These are phyloP conservation scores for Adansonia gregorii DNA, from an alignment of 441 rosid species.

Conservation along the genomic window DNA sequence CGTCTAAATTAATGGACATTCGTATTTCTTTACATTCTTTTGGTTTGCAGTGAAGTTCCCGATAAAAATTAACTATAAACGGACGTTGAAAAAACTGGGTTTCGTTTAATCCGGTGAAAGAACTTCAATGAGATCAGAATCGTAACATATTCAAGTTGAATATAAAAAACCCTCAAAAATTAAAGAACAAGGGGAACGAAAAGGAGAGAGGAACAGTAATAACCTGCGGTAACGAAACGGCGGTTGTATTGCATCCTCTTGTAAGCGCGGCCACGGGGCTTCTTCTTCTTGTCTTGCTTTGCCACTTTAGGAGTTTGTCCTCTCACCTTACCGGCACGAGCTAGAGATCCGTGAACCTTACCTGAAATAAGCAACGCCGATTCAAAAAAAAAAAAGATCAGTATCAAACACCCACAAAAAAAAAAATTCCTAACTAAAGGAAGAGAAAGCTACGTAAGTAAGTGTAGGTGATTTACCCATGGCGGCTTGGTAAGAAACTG, in stretches of 20 bases:
- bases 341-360: conserved; percentile 90
- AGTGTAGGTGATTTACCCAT: conserved; percentile 41
- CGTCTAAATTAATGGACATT: not conserved
- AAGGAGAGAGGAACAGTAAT: not conserved
- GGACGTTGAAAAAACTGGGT: not conserved
- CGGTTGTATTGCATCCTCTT: conserved; percentile 89
- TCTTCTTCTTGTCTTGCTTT: conserved; percentile 85
- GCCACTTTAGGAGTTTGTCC: conserved; percentile 87
- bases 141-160: not conserved
- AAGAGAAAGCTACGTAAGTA: not conserved
- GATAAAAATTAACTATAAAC: not conserved
- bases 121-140: not conserved
- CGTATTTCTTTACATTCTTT: not conserved
- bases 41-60: not conserved
- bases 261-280: conserved; percentile 84
- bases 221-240: conserved; percentile 91
- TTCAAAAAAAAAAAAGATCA: conserved; percentile 10
- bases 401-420: not conserved
- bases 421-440: not conserved
- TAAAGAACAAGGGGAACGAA: not conserved
- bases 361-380: conserved; percentile 42
- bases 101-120: not conserved
- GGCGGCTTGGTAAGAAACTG: not conserved
- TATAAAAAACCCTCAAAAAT: not conserved
- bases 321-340: conserved; percentile 91